Percentiles rank a stretch among this genome's conserved stretches.
Conservation (phyloP, 495 filamentous ascomycete genomes). For the Aspergillus bertholletiae region DNA sequence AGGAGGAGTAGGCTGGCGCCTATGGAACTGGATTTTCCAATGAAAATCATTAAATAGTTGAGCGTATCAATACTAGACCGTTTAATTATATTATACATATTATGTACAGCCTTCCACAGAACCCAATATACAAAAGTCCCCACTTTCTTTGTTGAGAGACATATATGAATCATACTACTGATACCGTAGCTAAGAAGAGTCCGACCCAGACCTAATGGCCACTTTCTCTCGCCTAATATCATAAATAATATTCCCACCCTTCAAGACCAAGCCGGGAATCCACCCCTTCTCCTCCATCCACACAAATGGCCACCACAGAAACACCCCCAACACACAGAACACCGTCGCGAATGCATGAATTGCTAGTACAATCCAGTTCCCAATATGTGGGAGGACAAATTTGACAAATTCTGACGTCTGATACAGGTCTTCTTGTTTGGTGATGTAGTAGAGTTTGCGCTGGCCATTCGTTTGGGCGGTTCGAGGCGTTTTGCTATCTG, state of each 20-base stretch:
- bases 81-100: no score
- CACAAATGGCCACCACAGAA: slow-evolving; percentile 49
- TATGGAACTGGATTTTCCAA: no score
- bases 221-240: not conserved
- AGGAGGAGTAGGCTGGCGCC: no score
- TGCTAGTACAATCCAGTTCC: slow-evolving; percentile 42
- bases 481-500: slow-evolving; percentile 10
- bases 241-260: slow-evolving; percentile 23
- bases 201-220: not conserved
- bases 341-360: slow-evolving; percentile 62
- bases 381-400: slow-evolving; percentile 50
- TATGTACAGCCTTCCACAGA: no score
- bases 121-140: no score
- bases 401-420: slow-evolving; percentile 75
- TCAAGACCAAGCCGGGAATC: not conserved
- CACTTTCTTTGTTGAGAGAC: no score
- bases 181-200: no score
- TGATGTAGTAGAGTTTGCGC: slow-evolving; percentile 59
- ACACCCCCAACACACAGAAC: slow-evolving; percentile 57
- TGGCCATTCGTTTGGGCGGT: slow-evolving; percentile 19
- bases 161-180: no score
- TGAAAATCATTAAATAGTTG: no score
- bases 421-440: slow-evolving; percentile 77
- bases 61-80: no score
- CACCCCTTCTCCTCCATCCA: slow-evolving; percentile 25